Conservation (phyloP, 768 basidiomycete species). For the Russula foetens region DNA sequence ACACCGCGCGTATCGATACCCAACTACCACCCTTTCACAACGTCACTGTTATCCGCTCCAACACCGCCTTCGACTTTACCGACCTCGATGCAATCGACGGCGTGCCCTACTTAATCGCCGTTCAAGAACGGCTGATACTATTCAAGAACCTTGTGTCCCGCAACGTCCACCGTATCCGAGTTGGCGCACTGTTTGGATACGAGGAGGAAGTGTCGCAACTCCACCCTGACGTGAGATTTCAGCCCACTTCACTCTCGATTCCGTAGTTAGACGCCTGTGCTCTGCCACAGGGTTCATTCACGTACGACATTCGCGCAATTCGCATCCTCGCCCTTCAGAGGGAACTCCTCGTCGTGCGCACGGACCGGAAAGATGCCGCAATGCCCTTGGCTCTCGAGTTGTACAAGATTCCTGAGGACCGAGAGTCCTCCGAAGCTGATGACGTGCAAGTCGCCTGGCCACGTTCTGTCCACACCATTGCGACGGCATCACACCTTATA, state of each 20-base stretch:
- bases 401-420: constrained; percentile 14
- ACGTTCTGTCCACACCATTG: constrained; percentile 16
- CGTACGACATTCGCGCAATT: constrained; percentile 18
- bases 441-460: not conserved
- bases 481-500: not conserved
- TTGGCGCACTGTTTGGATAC: constrained; percentile 14
- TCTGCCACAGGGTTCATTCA: constrained; percentile 10
- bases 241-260: not conserved
- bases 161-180: constrained; percentile 4
- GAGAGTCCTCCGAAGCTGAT: not conserved
- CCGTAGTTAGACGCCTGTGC: constrained; percentile 7
- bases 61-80: constrained; percentile 11
- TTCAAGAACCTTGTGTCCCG: constrained; percentile 14
- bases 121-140: constrained; percentile 8
- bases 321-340: constrained; percentile 15
- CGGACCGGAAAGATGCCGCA: constrained; percentile 1
- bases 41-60: constrained; percentile 12
- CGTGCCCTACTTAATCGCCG: constrained; percentile 3
- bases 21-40: constrained; percentile 4
- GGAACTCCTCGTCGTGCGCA: constrained; percentile 18
- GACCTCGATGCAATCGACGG: constrained; percentile 14
- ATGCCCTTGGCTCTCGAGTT: constrained; percentile 14
- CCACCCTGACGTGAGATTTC: constrained; percentile 15
- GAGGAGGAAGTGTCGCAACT: constrained; percentile 10
- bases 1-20: constrained; percentile 1